Evolutionary conservation across 306 rosid genomes (phyloP).

Genomic region (Rosa persica): DNA sequence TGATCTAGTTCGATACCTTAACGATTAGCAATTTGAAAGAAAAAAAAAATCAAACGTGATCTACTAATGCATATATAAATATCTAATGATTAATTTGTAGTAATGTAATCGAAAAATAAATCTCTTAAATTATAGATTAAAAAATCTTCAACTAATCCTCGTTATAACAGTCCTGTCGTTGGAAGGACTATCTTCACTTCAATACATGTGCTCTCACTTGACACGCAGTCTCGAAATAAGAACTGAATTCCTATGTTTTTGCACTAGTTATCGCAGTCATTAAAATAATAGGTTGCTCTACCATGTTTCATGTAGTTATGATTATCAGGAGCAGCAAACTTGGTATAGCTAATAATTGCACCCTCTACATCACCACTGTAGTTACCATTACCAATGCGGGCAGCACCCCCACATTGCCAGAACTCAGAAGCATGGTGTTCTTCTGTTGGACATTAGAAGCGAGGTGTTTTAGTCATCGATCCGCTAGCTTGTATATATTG

Average conservation of each 20-base stretch:
- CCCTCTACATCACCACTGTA: neutral
- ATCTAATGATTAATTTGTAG: too few relatives aligned
- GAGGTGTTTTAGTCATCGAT: neutral
- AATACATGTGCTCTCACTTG: neutral
- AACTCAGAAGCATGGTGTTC: conserved; percentile 1
- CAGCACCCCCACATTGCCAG: neutral
- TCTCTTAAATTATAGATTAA: too few relatives aligned
- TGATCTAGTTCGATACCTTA: too few relatives aligned
- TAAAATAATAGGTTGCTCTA: neutral
- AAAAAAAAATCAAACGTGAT: too few relatives aligned
- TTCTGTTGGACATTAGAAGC: too few relatives aligned
- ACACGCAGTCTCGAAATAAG: neutral
- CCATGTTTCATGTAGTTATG: conserved; percentile 7
- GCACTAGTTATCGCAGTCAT: neutral
- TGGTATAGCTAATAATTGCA: conserved; percentile 9
- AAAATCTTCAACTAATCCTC: too few relatives aligned
- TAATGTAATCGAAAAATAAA: too few relatives aligned
- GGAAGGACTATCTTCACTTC: too few relatives aligned
- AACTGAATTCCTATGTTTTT: neutral
- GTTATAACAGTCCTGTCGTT: too few relatives aligned
- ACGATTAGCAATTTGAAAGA: too few relatives aligned
- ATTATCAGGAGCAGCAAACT: conserved; percentile 1
- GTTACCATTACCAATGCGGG: neutral
- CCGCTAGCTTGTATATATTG: neutral
- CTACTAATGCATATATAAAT: too few relatives aligned